A percentile compares a stretch with the other conserved stretches of the same genome.
phyloP scores from a whole-genome alignment of 345 rosid species.

The Eucalyptus marginata region DNA sequence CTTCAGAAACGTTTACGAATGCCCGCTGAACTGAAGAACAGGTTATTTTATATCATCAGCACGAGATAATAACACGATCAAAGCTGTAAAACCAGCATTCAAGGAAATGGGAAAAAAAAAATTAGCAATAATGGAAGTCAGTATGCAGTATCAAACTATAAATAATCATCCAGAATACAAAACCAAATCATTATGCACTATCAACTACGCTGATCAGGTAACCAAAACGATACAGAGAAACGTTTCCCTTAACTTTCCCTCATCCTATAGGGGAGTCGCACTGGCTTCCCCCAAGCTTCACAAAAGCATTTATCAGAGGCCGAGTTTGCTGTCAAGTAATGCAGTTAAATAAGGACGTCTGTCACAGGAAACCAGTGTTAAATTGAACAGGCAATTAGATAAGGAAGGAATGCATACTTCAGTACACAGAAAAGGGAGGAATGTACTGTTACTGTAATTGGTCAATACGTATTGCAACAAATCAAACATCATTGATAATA shows the following conservation, averaged over 20 bases:
- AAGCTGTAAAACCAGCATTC: slow-evolving; percentile 49
- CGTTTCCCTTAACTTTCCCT: slow-evolving; percentile 38
- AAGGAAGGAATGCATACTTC: not conserved
- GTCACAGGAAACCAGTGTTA: not conserved
- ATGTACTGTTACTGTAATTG: not conserved
- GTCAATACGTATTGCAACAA: not conserved
- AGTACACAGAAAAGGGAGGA: not conserved
- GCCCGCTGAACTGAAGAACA: slow-evolving; percentile 46
- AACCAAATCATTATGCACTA: not conserved
- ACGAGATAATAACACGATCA: slow-evolving; percentile 46
- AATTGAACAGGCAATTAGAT: not conserved
- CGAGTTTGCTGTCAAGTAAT: slow-evolving; percentile 23
- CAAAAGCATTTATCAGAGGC: slow-evolving; percentile 40
- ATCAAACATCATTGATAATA: not conserved
- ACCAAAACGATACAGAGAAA: not conserved
- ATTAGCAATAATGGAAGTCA: not conserved
- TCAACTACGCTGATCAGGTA: not conserved
- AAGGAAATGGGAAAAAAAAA: not conserved
- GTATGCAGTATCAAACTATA: not conserved
- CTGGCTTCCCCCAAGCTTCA: slow-evolving; percentile 42
- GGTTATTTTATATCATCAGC: slow-evolving; percentile 39
- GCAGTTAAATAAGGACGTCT: not conserved
- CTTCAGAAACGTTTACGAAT: slow-evolving; percentile 35
- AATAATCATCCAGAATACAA: not conserved
- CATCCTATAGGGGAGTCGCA: slow-evolving; percentile 42